Base-by-base conservation (phyloP, 139 green algal genomes). In the Edaphochlamys debaryana region DNA sequence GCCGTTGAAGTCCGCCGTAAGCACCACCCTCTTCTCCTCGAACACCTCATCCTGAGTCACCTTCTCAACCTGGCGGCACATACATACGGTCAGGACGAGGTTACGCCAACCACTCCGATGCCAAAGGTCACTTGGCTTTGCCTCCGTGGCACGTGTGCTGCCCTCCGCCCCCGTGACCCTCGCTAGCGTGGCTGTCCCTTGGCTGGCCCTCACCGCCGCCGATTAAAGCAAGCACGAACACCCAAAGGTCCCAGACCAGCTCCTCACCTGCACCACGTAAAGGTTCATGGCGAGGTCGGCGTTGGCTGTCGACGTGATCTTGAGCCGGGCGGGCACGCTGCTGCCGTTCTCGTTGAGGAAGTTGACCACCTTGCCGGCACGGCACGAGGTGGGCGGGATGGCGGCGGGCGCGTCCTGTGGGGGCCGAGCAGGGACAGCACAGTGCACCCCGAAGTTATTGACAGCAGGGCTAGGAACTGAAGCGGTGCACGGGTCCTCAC, bases 281-380 rank as follows among this genome's bases (percentile, higher is more conserved):
- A 54, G 45, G 45, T 8, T n/a, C 45, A 54, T 54, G 45, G 45
- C 45, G 11, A 54, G 45, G 45, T 54, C 45, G 11, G 45, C 9
- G 45, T 9, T 13, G 45, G 45, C 45, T 13, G 45, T 13, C 45
- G 9, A 13, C 45, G 9, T 54, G 20, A 83, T 6, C 48, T 38
- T 52, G 6, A 83, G 22, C 63, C 45, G 34, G 22, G 75, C 88
- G 0, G 88, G 85, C 62, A 91, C 81, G 15, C 63, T 60, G 34
- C 27, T 42, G 48, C 70, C 72, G 54, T 50, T 85, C 17, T 72
- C 71, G 32, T 75, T 80, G 30, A 88, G 27, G 62, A 92, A 38
- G 67, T 83, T 64, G 25, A 92, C 88, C 29, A 92, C 88, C 9
- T 69, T 36, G 69, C 82, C 85, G 9, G 72, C 38, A 9, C 88